phyloP scores from a whole-genome alignment of 2,329 filamentous ascomycete genomes.

The Ophiocordyceps camponoti-rufipedis region DNA sequence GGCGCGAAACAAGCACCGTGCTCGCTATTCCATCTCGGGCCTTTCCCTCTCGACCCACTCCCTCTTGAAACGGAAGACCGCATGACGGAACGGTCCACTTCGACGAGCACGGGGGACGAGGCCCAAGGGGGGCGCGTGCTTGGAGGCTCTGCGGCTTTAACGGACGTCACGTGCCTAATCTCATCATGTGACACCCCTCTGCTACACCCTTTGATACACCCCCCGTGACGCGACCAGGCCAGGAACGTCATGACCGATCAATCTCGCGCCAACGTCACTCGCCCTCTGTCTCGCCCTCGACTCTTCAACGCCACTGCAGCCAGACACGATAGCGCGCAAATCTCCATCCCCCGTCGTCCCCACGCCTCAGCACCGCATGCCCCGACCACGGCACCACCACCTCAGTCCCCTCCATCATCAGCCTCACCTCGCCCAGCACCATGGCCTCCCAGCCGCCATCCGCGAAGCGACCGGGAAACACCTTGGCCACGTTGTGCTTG shows the following conservation, averaged over 20 bases:
- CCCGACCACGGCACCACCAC: constrained; percentile 13
- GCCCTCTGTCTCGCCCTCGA: no score
- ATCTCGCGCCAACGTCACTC: no score
- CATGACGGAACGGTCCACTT: background rate
- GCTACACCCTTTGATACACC: background rate
- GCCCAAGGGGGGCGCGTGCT: background rate
- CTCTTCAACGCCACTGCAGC: constrained; percentile 3
- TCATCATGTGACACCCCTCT: no score
- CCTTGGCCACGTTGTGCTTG: constrained; percentile 21
- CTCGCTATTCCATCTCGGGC: background rate
- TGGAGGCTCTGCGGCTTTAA: no score
- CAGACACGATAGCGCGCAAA: constrained; percentile 14
- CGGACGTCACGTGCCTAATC: no score
- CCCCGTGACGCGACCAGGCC: no score
- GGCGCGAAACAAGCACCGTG: background rate
- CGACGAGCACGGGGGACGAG: no score
- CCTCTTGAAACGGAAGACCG: background rate
- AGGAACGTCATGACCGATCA: no score
- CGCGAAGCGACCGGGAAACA: constrained; percentile 21
- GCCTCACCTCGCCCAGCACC: constrained; percentile 13
- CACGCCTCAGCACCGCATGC: constrained; percentile 12
- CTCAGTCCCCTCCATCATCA: constrained; percentile 9
- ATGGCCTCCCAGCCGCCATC: constrained; percentile 14
- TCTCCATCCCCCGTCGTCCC: constrained; percentile 11
- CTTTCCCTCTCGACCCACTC: background rate